Evolutionary conservation across 2,329 filamentous ascomycete genomes (phyloP).

Genomic region (Purpureocillium takamizusanense): DNA sequence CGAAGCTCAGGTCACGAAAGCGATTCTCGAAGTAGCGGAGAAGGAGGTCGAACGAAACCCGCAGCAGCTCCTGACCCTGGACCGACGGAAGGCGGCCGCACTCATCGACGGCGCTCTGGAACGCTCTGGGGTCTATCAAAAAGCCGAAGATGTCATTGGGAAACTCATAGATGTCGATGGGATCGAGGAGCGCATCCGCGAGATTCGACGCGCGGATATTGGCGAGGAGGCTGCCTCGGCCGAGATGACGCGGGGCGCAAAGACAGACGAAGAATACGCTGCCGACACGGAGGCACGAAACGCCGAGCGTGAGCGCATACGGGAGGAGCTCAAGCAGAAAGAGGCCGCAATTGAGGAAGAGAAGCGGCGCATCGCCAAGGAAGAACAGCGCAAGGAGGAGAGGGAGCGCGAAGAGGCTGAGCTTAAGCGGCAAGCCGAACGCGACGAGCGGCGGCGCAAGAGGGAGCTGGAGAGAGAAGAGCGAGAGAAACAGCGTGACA

Average conservation of each 20-base stretch:
- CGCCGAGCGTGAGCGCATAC: constrained; percentile 50
- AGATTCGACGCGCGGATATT: constrained; percentile 57
- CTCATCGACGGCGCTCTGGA: constrained; percentile 73
- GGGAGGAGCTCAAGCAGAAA: constrained; percentile 50
- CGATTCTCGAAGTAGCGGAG: constrained; percentile 61
- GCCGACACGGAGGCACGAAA: constrained; percentile 54
- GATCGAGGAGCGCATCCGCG: constrained; percentile 62
- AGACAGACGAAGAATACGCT: constrained; percentile 66
- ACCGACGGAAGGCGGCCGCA: constrained; percentile 63
- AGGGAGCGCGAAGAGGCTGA: constrained; percentile 40
- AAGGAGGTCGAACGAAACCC: constrained; percentile 69
- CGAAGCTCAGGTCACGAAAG: constrained; percentile 55
- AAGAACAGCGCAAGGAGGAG: constrained; percentile 44
- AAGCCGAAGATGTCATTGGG: constrained; percentile 58
- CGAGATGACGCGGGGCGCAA: constrained; percentile 56
- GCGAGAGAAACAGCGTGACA: constrained; percentile 26
- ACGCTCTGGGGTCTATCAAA: constrained; percentile 65
- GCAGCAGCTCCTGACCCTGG: constrained; percentile 60
- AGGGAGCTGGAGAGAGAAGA: constrained; percentile 42
- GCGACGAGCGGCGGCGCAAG: constrained; percentile 39
- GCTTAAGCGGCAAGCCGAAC: constrained; percentile 38
- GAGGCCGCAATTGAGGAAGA: constrained; percentile 54
- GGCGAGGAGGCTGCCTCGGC: constrained; percentile 59
- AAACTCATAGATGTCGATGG: constrained; percentile 57
- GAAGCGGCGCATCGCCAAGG: constrained; percentile 47